Evolutionary conservation across 2,329 filamentous ascomycete genomes (phyloP).

Genomic region (Aureobasidium sp.): DNA sequence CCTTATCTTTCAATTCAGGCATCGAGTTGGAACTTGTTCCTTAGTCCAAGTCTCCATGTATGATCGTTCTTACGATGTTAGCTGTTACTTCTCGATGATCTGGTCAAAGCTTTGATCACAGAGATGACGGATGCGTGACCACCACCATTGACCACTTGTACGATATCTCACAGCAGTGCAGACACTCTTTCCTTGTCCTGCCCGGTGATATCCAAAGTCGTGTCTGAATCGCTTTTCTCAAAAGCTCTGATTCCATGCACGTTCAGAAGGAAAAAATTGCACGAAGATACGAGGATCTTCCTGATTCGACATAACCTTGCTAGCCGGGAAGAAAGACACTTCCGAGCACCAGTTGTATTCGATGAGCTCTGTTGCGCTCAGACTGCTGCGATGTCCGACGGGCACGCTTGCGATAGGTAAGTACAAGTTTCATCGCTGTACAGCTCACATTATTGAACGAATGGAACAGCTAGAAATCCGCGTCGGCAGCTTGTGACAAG

Average conservation of each 20-base stretch:
- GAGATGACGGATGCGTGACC: too few species aligned
- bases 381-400: not conserved
- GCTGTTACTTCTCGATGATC: too few species aligned
- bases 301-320: not conserved
- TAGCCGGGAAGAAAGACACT: not conserved
- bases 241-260: not conserved
- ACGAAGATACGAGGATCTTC: not conserved
- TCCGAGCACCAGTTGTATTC: conserved; percentile 1
- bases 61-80: too few species aligned
- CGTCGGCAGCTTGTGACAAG: conserved; percentile 1
- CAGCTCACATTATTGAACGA: conserved; percentile 1
- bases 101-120: too few species aligned
- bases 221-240: not conserved
- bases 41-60: too few species aligned
- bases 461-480: not conserved
- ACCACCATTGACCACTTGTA: too few species aligned
- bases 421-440: not conserved
- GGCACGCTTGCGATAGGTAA: not conserved
- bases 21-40: too few species aligned
- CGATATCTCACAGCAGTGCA: too few species aligned
- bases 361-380: conserved; percentile 2
- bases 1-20: too few species aligned
- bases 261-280: not conserved
- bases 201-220: not conserved
- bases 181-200: too few species aligned